phyloP scores from a whole-genome alignment of 1,139 yeast genomes.

The Komagataea norvegica region DNA sequence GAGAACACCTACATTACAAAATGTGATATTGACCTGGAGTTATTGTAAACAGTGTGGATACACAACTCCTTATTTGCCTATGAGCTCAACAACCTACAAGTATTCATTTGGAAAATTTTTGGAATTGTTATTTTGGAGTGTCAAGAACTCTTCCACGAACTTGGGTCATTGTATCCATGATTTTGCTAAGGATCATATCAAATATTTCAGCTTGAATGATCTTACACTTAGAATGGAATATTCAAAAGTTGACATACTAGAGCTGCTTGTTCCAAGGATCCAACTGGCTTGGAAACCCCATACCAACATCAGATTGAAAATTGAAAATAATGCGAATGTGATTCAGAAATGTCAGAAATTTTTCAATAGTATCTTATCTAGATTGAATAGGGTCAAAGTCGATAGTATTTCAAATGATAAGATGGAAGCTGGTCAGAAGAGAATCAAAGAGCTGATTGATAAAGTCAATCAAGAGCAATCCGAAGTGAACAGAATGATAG shows the following conservation, averaged over 20 bases:
- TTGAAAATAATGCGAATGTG: slow-evolving; percentile 56
- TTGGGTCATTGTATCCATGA: slow-evolving; percentile 70
- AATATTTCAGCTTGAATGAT: slow-evolving; percentile 81
- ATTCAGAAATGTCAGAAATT: slow-evolving; percentile 51
- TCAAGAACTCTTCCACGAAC: slow-evolving; percentile 36
- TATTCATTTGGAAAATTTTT: slow-evolving; percentile 90
- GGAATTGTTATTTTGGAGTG: slow-evolving; percentile 81
- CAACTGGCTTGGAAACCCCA: slow-evolving; percentile 70
- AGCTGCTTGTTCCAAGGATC: slow-evolving; percentile 73
- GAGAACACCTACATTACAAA: slow-evolving; percentile 54
- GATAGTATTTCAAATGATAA: slow-evolving; percentile 70
- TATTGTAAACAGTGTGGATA: slow-evolving; percentile 75
- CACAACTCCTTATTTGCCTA: slow-evolving; percentile 74
- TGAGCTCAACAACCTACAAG: slow-evolving; percentile 87
- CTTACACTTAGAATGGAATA: slow-evolving; percentile 77
- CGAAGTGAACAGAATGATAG: slow-evolving; percentile 42
- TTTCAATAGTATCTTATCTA: slow-evolving; percentile 66
- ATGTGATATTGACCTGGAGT: slow-evolving; percentile 87
- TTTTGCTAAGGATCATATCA: slow-evolving; percentile 71
- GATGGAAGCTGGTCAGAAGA: slow-evolving; percentile 60
- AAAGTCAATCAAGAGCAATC: slow-evolving; percentile 50
- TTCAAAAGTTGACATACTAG: slow-evolving; percentile 67
- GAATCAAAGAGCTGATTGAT: slow-evolving; percentile 53
- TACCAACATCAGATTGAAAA: slow-evolving; percentile 63
- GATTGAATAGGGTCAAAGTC: slow-evolving; percentile 74